These are phyloP conservation scores for Mariannaea elegans DNA, from an alignment of 2,329 filamentous ascomycete species.

Conservation along the genomic window DNA sequence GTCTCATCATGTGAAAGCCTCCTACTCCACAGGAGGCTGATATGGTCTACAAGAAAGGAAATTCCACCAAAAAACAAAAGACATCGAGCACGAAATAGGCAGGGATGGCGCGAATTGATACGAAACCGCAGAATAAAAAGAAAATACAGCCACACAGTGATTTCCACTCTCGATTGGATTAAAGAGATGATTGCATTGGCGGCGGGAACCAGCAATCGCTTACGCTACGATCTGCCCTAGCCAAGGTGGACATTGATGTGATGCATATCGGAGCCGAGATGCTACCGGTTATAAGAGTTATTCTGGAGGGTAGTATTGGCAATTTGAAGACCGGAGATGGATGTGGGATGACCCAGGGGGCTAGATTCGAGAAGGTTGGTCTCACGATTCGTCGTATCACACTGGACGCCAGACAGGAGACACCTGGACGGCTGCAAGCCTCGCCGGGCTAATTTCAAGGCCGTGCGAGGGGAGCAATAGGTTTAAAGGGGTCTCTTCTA, in stretches of 20 bases:
- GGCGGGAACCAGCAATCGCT: slow-evolving; percentile 13
- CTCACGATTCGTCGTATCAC: slow-evolving; percentile 20
- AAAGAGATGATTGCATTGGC: slow-evolving; percentile 14
- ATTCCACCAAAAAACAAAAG: background rate
- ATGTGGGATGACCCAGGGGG: slow-evolving; percentile 16
- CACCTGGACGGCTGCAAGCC: slow-evolving; percentile 9
- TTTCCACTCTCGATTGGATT: slow-evolving; percentile 8
- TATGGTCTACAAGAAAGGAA: background rate
- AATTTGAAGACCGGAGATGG: slow-evolving; percentile 14
- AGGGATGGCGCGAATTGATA: slow-evolving; percentile 5
- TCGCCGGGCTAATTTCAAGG: background rate
- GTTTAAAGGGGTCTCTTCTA: slow-evolving; percentile 19
- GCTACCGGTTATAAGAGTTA: background rate
- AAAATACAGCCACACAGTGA: slow-evolving; percentile 1
- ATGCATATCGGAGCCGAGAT: slow-evolving; percentile 2
- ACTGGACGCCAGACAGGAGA: slow-evolving; percentile 16
- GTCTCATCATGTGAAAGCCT: background rate
- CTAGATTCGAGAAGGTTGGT: slow-evolving; percentile 21
- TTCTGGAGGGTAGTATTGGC: slow-evolving; percentile 15
- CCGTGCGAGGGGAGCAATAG: slow-evolving; percentile 10
- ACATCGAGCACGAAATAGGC: background rate
- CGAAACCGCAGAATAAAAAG: slow-evolving; percentile 9
- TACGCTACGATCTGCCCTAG: slow-evolving; percentile 8
- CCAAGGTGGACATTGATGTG: slow-evolving; percentile 1
- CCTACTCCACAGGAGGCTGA: background rate